These are phyloP conservation scores for Xylariales sp. DNA, from an alignment of 2,329 filamentous ascomycete genomes.

Conservation along the genomic window DNA sequence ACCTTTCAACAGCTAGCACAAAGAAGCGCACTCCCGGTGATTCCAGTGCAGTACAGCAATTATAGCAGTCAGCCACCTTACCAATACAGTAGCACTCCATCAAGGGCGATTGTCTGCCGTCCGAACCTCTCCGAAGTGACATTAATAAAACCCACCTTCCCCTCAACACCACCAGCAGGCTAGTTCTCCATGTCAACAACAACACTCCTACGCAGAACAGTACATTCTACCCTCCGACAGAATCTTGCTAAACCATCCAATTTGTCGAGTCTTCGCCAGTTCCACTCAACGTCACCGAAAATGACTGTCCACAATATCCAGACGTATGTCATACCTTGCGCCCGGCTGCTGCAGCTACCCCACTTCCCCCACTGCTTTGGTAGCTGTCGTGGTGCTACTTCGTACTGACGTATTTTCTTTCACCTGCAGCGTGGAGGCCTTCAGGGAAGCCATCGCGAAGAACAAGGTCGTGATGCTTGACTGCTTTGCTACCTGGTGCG, in stretches of 20 bases:
- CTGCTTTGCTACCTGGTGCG: slow-evolving; percentile 88
- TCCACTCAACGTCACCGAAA: slow-evolving; percentile 34
- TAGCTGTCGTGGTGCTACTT: no score
- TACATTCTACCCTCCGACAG: slow-evolving; percentile 6
- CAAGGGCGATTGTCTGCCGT: no score
- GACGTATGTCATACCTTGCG: slow-evolving; percentile 28
- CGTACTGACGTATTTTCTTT: no score
- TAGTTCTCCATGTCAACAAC: slow-evolving; percentile 8
- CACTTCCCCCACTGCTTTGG: slow-evolving; percentile 1
- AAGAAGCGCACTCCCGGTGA: no score
- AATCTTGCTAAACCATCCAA: not conserved
- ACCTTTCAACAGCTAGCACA: no score
- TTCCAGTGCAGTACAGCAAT: no score
- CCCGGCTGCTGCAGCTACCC: slow-evolving; percentile 7
- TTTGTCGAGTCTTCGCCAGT: slow-evolving; percentile 20
- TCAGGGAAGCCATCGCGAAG: slow-evolving; percentile 23
- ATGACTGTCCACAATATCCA: slow-evolving; percentile 38
- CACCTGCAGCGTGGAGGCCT: slow-evolving; percentile 23
- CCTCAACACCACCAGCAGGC: slow-evolving; percentile 6
- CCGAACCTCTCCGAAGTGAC: no score
- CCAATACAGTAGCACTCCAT: no score
- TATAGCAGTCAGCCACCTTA: no score
- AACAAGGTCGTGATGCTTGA: slow-evolving; percentile 71
- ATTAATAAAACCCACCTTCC: slow-evolving; percentile 10
- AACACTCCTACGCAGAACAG: slow-evolving; percentile 7